phyloP scores from a whole-genome alignment of 1,284 basidiomycete species.

The Prillingera fragicola region DNA sequence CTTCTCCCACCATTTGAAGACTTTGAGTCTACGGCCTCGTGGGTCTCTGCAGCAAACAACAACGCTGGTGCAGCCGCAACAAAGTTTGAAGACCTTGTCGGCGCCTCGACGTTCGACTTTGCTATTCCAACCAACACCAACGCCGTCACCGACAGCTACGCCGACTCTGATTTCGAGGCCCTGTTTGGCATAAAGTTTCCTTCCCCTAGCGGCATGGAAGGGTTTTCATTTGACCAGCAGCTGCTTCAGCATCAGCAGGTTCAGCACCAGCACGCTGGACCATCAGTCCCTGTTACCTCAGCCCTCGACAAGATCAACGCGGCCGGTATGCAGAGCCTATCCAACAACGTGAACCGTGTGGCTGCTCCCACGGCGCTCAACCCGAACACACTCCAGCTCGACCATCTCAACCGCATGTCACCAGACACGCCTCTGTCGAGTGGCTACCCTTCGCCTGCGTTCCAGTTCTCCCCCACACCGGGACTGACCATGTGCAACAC shows the following conservation, averaged over 20 bases:
- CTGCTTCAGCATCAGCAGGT: neutral
- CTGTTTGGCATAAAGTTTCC: constrained; percentile 8
- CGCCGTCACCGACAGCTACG: neutral
- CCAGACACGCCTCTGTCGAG: constrained; percentile 1
- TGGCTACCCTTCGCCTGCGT: constrained; percentile 12
- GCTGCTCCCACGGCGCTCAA: neutral
- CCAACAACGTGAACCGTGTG: no score
- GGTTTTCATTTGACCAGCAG: neutral
- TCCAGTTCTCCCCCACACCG: constrained; percentile 17
- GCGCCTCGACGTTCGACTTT: constrained; percentile 3
- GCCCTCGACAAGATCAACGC: no score
- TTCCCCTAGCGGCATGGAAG: neutral
- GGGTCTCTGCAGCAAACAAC: constrained; percentile 4
- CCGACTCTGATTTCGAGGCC: constrained; percentile 4
- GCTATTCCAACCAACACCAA: no score
- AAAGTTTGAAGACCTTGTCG: constrained; percentile 6
- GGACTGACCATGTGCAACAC: constrained; percentile 13
- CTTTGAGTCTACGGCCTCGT: constrained; percentile 7
- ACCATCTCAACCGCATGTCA: no score
- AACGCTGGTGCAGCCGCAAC: neutral
- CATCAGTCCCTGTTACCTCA: no score
- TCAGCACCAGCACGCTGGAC: neutral
- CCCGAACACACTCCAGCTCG: constrained; percentile 13
- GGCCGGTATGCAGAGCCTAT: no score
- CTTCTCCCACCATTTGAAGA: constrained; percentile 12